These are phyloP conservation scores for Saccharomycopsis guyanensis DNA, from an alignment of 805 yeast species.

Conservation along the genomic window DNA sequence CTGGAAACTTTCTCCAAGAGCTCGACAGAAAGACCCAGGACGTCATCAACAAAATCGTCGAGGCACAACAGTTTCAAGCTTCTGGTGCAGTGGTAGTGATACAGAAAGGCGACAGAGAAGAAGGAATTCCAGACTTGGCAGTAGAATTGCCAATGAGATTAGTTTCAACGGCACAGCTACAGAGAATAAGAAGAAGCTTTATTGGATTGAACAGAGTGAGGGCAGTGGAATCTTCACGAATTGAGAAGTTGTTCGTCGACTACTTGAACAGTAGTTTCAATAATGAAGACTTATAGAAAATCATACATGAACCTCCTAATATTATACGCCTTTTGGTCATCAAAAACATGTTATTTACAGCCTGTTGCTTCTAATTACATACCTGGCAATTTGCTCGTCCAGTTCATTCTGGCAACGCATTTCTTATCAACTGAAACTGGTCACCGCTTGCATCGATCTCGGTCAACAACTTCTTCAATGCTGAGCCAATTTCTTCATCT, in stretches of 20 bases:
- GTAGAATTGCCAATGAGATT: slow-evolving; percentile 57
- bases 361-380: no score
- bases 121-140: slow-evolving; percentile 32
- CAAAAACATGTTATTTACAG: not conserved
- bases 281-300: slow-evolving; percentile 5
- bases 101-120: slow-evolving; percentile 31
- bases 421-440: not conserved
- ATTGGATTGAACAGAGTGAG: slow-evolving; percentile 76
- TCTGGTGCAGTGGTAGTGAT: slow-evolving; percentile 35
- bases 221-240: slow-evolving; percentile 60
- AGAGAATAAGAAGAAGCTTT: slow-evolving; percentile 76
- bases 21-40: slow-evolving; percentile 64
- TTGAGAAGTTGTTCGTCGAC: slow-evolving; percentile 67
- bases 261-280: slow-evolving; percentile 61
- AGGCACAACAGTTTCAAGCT: slow-evolving; percentile 47
- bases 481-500: not conserved
- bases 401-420: no score
- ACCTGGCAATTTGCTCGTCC: not conserved
- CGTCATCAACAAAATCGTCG: slow-evolving; percentile 55
- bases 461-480: not conserved
- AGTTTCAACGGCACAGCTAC: slow-evolving; percentile 69
- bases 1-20: slow-evolving; percentile 67
- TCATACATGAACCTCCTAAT: not conserved
- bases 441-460: not conserved
- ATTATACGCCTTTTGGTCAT: not conserved